These are phyloP conservation scores for Ilex asprella DNA, from an alignment of 257 asterid species.

Conservation along the genomic window DNA sequence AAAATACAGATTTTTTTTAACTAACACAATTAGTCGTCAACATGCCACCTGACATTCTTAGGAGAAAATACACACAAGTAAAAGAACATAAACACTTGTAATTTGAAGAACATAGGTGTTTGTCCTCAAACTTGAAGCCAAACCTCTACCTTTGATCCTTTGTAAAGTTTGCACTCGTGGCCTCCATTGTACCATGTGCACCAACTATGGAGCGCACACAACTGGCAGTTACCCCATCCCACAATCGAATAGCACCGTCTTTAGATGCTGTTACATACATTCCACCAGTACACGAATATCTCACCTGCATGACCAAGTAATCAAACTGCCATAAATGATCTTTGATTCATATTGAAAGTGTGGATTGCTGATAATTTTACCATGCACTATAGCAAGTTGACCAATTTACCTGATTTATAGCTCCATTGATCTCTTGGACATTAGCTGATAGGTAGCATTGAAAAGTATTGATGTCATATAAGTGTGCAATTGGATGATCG, in stretches of 20 bases:
- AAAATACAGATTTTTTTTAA: too few species aligned
- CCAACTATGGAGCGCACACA: conserved; percentile 59
- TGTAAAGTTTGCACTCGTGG: conserved; percentile 65
- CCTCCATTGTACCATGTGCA: conserved; percentile 81
- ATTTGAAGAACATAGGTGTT: too few species aligned
- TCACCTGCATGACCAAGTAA: conserved; percentile 37
- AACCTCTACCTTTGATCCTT: conserved; percentile 61
- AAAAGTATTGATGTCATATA: conserved; percentile 74
- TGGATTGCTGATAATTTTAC: neutral
- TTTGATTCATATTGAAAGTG: conserved; percentile 2
- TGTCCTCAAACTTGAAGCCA: neutral
- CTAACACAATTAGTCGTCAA: too few species aligned
- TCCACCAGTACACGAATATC: conserved; percentile 69
- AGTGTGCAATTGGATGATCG: conserved; percentile 72
- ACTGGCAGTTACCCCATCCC: conserved; percentile 80
- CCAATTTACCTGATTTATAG: conserved; percentile 65
- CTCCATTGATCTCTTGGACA: conserved; percentile 61
- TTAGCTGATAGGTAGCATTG: conserved; percentile 71
- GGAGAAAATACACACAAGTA: too few species aligned
- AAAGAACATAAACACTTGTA: too few species aligned
- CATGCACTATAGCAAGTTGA: neutral
- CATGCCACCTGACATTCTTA: too few species aligned
- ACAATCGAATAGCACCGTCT: conserved; percentile 68
- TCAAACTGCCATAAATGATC: neutral
- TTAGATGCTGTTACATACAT: conserved; percentile 87